Conservation (phyloP, 805 yeast genomes). For the Candida multigemmis region DNA sequence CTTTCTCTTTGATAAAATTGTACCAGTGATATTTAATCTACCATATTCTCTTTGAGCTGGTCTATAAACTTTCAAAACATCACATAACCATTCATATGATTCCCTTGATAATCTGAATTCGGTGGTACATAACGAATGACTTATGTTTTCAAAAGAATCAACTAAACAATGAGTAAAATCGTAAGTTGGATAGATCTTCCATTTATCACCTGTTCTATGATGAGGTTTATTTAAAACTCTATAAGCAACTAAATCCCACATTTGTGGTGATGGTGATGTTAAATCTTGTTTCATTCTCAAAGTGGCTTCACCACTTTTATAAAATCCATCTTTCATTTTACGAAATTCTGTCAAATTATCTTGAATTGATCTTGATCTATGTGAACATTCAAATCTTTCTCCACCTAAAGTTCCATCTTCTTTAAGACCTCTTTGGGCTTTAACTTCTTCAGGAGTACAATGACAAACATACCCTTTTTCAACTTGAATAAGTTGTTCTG, state of each 20-base stretch:
- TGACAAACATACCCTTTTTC: constrained; percentile 88
- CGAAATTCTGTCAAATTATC: constrained; percentile 75
- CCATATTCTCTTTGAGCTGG: constrained; percentile 99
- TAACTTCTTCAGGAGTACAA: constrained; percentile 87
- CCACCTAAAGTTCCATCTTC: constrained; percentile 94
- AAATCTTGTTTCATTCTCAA: constrained; percentile 96
- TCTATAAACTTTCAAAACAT: constrained; percentile 86
- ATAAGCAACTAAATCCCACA: constrained; percentile 99
- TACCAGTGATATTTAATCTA: constrained; percentile 88
- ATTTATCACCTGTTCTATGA: constrained; percentile 92
- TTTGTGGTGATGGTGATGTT: constrained; percentile 87
- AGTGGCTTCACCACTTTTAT: constrained; percentile 85
- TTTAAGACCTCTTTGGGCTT: constrained; percentile 80
- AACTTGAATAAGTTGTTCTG: constrained; percentile 64
- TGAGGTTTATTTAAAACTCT: constrained; percentile 88
- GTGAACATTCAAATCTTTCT: constrained; percentile 73
- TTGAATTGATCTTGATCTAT: constrained; percentile 64
- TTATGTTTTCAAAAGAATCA: constrained; percentile 92
- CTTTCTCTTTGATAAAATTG: constrained; percentile 90
- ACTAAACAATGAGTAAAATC: constrained; percentile 99
- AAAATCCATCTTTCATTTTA: constrained; percentile 85
- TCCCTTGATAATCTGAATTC: constrained; percentile 90
- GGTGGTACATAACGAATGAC: constrained; percentile 93
- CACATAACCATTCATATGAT: constrained; percentile 98
- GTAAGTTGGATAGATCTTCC: constrained; percentile 98